phyloP scores from a whole-genome alignment of 371 early-diverging fungal genomes.

The Lichtheimia hyalospora region DNA sequence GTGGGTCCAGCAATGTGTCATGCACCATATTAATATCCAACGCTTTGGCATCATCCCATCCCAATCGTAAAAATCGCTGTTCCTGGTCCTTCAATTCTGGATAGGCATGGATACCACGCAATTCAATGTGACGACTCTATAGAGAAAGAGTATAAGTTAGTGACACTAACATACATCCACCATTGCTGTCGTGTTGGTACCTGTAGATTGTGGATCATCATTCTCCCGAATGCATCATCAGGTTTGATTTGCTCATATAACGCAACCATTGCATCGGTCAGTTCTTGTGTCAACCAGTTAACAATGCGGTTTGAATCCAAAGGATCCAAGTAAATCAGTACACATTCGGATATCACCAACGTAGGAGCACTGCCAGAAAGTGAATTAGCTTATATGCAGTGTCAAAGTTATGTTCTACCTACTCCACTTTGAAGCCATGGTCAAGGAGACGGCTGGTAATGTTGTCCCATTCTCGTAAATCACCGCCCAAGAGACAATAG shows the following conservation, averaged over 20 bases:
- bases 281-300: conserved; percentile 60
- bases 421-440: conserved; percentile 72
- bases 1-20: conserved; percentile 42
- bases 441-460: conserved; percentile 59
- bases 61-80: conserved; percentile 55
- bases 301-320: conserved; percentile 65
- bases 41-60: conserved; percentile 68
- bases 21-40: conserved; percentile 76
- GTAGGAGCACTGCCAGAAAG: conserved; percentile 68
- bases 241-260: conserved; percentile 93
- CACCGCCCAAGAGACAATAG: conserved; percentile 80
- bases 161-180: neutral
- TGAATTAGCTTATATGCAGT: neutral
- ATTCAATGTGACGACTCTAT: conserved; percentile 63
- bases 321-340: conserved; percentile 83
- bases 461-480: conserved; percentile 66
- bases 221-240: conserved; percentile 85
- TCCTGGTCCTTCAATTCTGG: conserved; percentile 73
- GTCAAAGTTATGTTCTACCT: conserved; percentile 1
- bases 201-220: conserved; percentile 88
- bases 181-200: conserved; percentile 15
- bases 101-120: conserved; percentile 75
- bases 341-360: conserved; percentile 90
- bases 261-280: conserved; percentile 60
- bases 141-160: neutral